Percentiles rank a stretch among this genome's conserved stretches.
Conservation (phyloP, 2,329 filamentous ascomycete species). For the Ascochyta koolunga region DNA sequence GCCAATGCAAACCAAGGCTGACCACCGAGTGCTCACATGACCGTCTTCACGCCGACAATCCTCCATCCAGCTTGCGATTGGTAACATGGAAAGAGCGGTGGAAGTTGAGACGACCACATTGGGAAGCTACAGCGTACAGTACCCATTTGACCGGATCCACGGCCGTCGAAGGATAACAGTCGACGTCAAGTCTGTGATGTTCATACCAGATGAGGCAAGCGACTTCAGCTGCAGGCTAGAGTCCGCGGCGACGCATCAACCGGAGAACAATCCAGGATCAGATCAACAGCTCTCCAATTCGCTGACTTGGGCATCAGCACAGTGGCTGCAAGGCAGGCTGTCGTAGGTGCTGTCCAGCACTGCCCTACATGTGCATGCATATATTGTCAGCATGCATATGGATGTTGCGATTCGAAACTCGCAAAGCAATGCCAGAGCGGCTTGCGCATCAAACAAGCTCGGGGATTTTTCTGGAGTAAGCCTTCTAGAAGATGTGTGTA, state of each 20-base stretch:
- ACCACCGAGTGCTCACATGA: slow-evolving; percentile 33
- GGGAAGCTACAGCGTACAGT: neutral
- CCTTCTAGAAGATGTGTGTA: slow-evolving; percentile 22
- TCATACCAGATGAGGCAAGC: slow-evolving; percentile 1
- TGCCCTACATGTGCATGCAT: neutral
- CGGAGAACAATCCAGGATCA: neutral
- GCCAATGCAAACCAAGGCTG: slow-evolving; percentile 9
- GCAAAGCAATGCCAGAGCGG: neutral
- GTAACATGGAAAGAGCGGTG: slow-evolving; percentile 31
- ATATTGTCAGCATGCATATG: neutral
- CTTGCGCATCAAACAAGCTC: slow-evolving; percentile 13
- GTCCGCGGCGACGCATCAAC: neutral
- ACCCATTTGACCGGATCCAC: slow-evolving; percentile 6
- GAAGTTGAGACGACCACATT: slow-evolving; percentile 7
- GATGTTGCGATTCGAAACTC: neutral
- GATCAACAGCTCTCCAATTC: neutral
- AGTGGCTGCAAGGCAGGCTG: slow-evolving; percentile 7
- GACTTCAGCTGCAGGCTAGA: neutral
- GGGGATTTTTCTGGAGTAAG: slow-evolving; percentile 10
- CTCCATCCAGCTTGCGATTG: slow-evolving; percentile 10
- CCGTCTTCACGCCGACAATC: slow-evolving; percentile 10
- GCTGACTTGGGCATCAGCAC: slow-evolving; percentile 4
- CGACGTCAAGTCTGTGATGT: neutral
- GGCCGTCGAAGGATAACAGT: slow-evolving; percentile 2
- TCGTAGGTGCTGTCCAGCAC: neutral